Conservation (phyloP, 768 basidiomycete species). For the Gymnopilus dilepis region DNA sequence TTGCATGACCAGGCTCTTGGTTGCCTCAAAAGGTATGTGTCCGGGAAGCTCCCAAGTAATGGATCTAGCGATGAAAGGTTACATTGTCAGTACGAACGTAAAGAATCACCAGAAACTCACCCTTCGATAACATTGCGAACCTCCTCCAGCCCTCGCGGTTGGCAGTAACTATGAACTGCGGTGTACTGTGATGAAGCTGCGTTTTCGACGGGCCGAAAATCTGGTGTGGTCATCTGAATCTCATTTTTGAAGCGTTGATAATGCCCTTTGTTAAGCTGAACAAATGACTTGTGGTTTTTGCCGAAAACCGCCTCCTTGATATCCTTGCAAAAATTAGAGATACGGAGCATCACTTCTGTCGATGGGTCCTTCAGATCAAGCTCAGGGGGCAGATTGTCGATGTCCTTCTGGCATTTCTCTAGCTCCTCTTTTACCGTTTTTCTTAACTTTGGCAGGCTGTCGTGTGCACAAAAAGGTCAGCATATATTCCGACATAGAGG, state of each 20-base stretch:
- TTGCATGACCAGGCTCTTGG: conserved; percentile 30
- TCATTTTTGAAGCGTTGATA: conserved; percentile 36
- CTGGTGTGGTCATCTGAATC: conserved; percentile 38
- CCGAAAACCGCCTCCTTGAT: conserved; percentile 11
- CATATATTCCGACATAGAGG: background rate
- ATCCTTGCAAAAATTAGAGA: conserved; percentile 50
- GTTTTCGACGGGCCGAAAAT: conserved; percentile 35
- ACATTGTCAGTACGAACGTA: background rate
- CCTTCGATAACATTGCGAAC: conserved; percentile 35
- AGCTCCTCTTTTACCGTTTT: conserved; percentile 47
- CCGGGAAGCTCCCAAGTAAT: conserved; percentile 44
- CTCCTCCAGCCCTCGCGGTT: conserved; percentile 23
- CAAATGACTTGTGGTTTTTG: conserved; percentile 26
- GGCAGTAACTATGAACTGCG: background rate
- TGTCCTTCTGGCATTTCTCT: conserved; percentile 32
- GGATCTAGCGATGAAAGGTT: conserved; percentile 26
- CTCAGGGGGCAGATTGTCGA: conserved; percentile 46
- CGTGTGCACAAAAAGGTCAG: background rate
- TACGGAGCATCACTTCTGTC: conserved; percentile 48
- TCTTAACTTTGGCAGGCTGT: conserved; percentile 54
- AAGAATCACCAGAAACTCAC: conserved; percentile 23
- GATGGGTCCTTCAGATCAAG: conserved; percentile 42
- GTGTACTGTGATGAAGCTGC: background rate
- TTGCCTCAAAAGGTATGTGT: conserved; percentile 42
- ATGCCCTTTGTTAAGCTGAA: conserved; percentile 33